Base-by-base conservation (phyloP, 73 alveolate species). In the Paramecium sexaurelia region DNA sequence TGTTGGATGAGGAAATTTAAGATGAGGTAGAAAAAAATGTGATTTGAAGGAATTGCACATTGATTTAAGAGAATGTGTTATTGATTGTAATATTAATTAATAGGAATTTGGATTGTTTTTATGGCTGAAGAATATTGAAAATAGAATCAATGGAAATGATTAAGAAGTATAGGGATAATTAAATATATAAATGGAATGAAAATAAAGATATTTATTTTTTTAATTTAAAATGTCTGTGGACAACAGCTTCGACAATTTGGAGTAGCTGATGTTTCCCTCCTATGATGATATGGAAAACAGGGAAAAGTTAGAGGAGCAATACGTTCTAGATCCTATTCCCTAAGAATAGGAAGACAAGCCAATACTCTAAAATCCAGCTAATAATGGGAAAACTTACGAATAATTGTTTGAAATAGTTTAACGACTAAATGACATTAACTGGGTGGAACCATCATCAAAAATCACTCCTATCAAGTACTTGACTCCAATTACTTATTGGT, bases 401-500 rank as follows among this genome's bases (percentile, higher is more conserved):
- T 35, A 33, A 71, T 37, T 71, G 32, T 35, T 35, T 35, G 56
- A 71, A 35, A 71, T 71, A 33, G 86, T 71, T 32, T 35, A 71
- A 35, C 55, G 86, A 71, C 26, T 71, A 35, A 71, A 71, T 71
- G 57, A 71, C 61, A 71, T 35, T n/a, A 71, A 71, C 43, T 71
- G 86, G 86, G 57, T 71, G 57, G 86, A 71, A 35, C 56, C 86
- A 35, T 35, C 57, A 35, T 35, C 55, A 27, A 71, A 71, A 71
- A 71, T 71, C 56, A 71, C 55, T 37, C 86, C 86, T 35, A 32
- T 71, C 56, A 71, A 71, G 32, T 71, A 32, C 33, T 17, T 71
- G 17, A 78, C 61, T 24, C 90, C 90, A 39, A 78, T 45, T 41
- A 78, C 73, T 7, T 78, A 29, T 27, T 78, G 90, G 90, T 78